Evolutionary conservation across 768 basidiomycete species (phyloP).

Genomic region (Sutorius australiensis): DNA sequence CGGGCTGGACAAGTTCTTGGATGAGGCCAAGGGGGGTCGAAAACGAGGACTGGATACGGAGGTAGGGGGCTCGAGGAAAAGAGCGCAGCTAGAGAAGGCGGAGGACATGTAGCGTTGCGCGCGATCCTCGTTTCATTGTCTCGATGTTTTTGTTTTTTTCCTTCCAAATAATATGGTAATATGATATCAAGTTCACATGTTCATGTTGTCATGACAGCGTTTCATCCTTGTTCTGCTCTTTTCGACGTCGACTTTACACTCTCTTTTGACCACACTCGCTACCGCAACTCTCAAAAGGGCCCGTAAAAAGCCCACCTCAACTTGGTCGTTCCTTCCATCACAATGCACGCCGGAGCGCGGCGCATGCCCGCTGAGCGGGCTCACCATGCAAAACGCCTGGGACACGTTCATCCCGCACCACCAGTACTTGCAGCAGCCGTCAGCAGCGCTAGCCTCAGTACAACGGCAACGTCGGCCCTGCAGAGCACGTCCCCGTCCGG

Average conservation of each 20-base stretch:
- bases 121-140: not conserved
- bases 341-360: constrained; percentile 26
- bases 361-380: constrained; percentile 33
- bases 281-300: not conserved
- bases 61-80: constrained; percentile 65
- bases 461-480: not conserved
- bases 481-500: constrained; percentile 1
- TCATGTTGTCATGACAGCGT: constrained; percentile 24
- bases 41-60: constrained; percentile 83
- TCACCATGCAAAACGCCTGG: constrained; percentile 31
- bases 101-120: constrained; percentile 34
- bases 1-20: constrained; percentile 94
- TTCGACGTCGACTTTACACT: constrained; percentile 6
- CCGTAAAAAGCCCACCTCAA: not conserved
- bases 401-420: constrained; percentile 15
- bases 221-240: not conserved
- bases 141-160: not conserved
- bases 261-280: constrained; percentile 12
- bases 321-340: not conserved
- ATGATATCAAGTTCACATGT: too few species aligned
- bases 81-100: constrained; percentile 65
- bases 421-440: constrained; percentile 1
- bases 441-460: not conserved
- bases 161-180: too few species aligned
- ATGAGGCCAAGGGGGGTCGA: constrained; percentile 93